A percentile compares a stretch with the other conserved stretches of the same genome.
Conservation (phyloP, 345 rosid genomes). For the Angophora floribunda region DNA sequence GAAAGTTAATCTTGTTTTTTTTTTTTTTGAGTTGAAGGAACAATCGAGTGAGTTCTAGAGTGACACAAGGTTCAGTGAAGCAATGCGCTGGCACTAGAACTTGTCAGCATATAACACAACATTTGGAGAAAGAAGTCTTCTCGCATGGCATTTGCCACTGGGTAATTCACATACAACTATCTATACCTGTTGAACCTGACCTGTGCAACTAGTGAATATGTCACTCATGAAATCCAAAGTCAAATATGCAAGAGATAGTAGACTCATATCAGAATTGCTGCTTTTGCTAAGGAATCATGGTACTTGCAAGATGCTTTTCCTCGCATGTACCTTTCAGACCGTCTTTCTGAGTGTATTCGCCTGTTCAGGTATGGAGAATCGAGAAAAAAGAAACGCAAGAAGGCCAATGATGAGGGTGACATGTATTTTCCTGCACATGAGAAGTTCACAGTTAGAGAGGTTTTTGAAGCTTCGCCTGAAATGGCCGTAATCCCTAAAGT, state of each 20-base stretch:
- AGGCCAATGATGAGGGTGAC: slow-evolving; percentile 25
- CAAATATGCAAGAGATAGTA: neutral
- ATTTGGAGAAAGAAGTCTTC: neutral
- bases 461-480: slow-evolving; percentile 72
- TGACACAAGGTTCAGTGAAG: neutral
- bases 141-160: accelerated
- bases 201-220: neutral
- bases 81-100: neutral
- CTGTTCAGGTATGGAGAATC: slow-evolving; percentile 49
- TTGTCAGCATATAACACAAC: neutral
- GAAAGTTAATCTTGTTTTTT: neutral
- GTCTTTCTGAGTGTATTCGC: neutral
- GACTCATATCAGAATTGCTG: neutral
- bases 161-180: neutral
- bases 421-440: slow-evolving; percentile 54
- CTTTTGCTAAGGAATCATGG: neutral
- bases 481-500: slow-evolving; percentile 58
- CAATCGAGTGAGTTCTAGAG: neutral
- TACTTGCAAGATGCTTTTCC: neutral
- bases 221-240: neutral
- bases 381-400: slow-evolving; percentile 53
- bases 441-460: slow-evolving; percentile 69
- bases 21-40: neutral
- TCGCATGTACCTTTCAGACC: neutral
- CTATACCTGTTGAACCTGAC: neutral